Conservation (phyloP, 371 early-diverging fungal species). For the Circinella minor region DNA sequence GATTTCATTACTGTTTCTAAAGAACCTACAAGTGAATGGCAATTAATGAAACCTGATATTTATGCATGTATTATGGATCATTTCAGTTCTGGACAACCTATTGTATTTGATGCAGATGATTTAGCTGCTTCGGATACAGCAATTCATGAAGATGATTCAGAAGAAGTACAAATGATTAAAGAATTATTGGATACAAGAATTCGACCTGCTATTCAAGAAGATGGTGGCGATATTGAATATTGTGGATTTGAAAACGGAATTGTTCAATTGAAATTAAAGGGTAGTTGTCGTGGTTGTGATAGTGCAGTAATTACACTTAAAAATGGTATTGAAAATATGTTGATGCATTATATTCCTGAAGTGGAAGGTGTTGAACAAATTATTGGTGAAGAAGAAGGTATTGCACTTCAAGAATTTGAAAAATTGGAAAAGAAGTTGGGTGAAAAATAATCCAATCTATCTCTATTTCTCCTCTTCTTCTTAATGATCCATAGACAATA, state of each 20-base stretch:
- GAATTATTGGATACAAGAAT: constrained; percentile 95
- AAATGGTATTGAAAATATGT: constrained; percentile 98
- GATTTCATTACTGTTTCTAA: constrained; percentile 96
- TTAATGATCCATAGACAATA: too few relatives aligned
- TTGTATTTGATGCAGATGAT: constrained; percentile 60
- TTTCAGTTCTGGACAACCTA: constrained; percentile 83
- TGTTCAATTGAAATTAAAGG: constrained; percentile 90
- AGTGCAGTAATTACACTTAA: constrained; percentile 89
- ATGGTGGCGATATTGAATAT: constrained; percentile 98
- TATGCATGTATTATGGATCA: constrained; percentile 96
- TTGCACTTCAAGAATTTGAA: constrained; percentile 56
- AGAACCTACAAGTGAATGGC: constrained; percentile 85
- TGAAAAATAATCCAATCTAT: constrained; percentile 27
- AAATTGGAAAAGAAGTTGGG: constrained; percentile 47
- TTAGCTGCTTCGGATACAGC: constrained; percentile 69
- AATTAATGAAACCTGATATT: constrained; percentile 93
- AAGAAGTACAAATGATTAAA: constrained; percentile 96
- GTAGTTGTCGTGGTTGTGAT: constrained; percentile 96
- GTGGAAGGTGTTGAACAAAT: constrained; percentile 93
- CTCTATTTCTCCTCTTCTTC: background rate
- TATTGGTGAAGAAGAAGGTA: constrained; percentile 54
- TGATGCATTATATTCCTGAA: constrained; percentile 98
- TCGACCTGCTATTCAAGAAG: constrained; percentile 96
- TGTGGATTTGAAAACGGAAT: constrained; percentile 87
- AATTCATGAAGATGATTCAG: constrained; percentile 82